Percentiles rank a stretch among this genome's conserved stretches.
phyloP scores from a whole-genome alignment of 116 monocot species.

The Dioscorea cayenensis region DNA sequence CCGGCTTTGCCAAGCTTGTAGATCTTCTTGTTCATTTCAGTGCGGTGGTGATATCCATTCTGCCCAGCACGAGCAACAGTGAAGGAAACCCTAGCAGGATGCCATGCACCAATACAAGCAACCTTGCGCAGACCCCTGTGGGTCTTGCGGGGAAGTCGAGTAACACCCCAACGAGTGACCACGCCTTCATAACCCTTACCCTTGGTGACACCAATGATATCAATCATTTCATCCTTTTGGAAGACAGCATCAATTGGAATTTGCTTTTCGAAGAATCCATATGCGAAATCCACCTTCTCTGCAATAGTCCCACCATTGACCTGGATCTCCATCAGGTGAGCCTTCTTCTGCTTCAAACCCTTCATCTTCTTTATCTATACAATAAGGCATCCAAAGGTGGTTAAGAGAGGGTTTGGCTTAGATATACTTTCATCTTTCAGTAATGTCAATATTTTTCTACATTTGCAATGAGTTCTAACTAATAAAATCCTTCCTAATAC shows the following conservation, averaged over 20 bases:
- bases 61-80: slow-evolving; percentile 23
- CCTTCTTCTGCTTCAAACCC: slow-evolving; percentile 13
- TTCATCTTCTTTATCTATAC: slow-evolving; percentile 12
- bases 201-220: slow-evolving; percentile 19
- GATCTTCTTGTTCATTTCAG: slow-evolving; percentile 18
- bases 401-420: too few species aligned
- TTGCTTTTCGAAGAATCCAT: slow-evolving; percentile 13
- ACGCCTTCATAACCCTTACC: slow-evolving; percentile 23
- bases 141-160: slow-evolving; percentile 14
- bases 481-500: too few species aligned
- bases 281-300: slow-evolving; percentile 18
- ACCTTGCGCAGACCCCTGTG: slow-evolving; percentile 20
- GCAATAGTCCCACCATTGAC: slow-evolving; percentile 18
- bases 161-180: slow-evolving; percentile 19
- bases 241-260: slow-evolving; percentile 14
- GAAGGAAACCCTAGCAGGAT: slow-evolving; percentile 19
- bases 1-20: slow-evolving; percentile 11
- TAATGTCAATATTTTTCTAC: too few species aligned
- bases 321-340: slow-evolving; percentile 17
- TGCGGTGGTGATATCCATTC: slow-evolving; percentile 15
- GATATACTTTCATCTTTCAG: too few species aligned
- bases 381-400: too few species aligned
- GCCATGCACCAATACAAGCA: slow-evolving; percentile 24
- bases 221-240: slow-evolving; percentile 26
- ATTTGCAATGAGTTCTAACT: too few species aligned